These are phyloP conservation scores for Serpula lacrymans DNA, from an alignment of 768 basidiomycete species.

Conservation along the genomic window DNA sequence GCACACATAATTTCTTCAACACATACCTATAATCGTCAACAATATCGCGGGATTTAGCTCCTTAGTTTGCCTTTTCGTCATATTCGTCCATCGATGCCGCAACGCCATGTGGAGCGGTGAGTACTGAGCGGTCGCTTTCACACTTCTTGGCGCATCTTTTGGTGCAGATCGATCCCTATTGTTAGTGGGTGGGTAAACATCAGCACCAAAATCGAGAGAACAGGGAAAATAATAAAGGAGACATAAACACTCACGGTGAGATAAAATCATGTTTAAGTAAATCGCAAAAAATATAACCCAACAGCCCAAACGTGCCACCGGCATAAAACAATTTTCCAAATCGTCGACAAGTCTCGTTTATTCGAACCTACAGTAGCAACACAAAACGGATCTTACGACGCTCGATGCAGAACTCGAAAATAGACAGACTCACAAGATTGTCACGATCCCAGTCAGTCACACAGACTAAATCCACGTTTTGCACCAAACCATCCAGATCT, in stretches of 20 bases:
- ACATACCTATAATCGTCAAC: constrained; percentile 69
- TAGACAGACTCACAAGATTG: constrained; percentile 55
- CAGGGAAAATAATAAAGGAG: constrained; percentile 1
- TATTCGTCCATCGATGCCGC: constrained; percentile 60
- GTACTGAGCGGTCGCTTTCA: constrained; percentile 64
- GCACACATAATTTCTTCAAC: background rate
- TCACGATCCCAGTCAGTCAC: constrained; percentile 75
- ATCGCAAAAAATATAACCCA: constrained; percentile 95
- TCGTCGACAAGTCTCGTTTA: constrained; percentile 79
- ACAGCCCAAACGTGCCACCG: constrained; percentile 87
- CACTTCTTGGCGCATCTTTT: constrained; percentile 55
- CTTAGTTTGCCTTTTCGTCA: constrained; percentile 77
- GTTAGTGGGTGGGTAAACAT: constrained; percentile 4
- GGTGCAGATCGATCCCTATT: constrained; percentile 61
- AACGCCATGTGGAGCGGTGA: constrained; percentile 60
- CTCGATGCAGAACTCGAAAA: constrained; percentile 4
- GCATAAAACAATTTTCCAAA: constrained; percentile 80
- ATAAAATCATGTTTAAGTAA: constrained; percentile 85
- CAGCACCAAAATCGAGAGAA: constrained; percentile 4
- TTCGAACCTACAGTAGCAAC: constrained; percentile 49
- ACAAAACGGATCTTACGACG: constrained; percentile 7
- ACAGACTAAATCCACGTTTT: constrained; percentile 79
- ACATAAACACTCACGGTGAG: constrained; percentile 57
- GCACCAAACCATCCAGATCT: constrained; percentile 55
- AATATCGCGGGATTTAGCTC: constrained; percentile 74